Evolutionary conservation across 768 basidiomycete genomes (phyloP).

Genomic region (Lanmaoa pseudosensibilis): DNA sequence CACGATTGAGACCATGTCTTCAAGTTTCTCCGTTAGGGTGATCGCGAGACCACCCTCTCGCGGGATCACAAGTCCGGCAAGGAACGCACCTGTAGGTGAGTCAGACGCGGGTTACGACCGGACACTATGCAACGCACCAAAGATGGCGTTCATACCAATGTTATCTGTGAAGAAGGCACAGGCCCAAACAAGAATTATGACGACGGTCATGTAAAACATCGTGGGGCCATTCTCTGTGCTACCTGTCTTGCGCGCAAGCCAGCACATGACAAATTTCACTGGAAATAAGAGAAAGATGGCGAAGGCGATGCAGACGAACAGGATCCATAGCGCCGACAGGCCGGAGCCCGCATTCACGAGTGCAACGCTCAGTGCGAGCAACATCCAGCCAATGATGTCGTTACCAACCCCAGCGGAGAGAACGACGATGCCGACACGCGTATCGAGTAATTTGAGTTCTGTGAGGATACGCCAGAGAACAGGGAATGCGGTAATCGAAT

Average conservation of each 20-base stretch:
- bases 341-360: conserved; percentile 88
- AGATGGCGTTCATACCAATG: conserved; percentile 91
- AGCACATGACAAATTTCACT: conserved; percentile 58
- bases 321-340: conserved; percentile 79
- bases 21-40: conserved; percentile 90
- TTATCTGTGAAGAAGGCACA: conserved; percentile 92
- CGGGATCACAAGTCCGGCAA: conserved; percentile 80
- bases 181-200: conserved; percentile 77
- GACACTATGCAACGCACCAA: conserved; percentile 50
- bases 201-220: conserved; percentile 85
- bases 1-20: conserved; percentile 89
- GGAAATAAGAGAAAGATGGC: conserved; percentile 72
- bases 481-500: conserved; percentile 85
- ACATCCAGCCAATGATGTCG: conserved; percentile 83
- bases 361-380: conserved; percentile 88
- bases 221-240: conserved; percentile 82
- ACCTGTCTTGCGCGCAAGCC: conserved; percentile 77
- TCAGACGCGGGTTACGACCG: neutral
- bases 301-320: conserved; percentile 81
- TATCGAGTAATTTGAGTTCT: conserved; percentile 89
- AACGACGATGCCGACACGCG: conserved; percentile 89
- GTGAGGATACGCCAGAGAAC: conserved; percentile 86
- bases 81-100: conserved; percentile 61
- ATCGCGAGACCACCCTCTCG: conserved; percentile 86
- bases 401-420: conserved; percentile 91